Evolutionary conservation across 352 stramenopile genomes (phyloP), one percentile per base, ranked within the genome.

Genomic region (Globisporangium solare): DNA sequence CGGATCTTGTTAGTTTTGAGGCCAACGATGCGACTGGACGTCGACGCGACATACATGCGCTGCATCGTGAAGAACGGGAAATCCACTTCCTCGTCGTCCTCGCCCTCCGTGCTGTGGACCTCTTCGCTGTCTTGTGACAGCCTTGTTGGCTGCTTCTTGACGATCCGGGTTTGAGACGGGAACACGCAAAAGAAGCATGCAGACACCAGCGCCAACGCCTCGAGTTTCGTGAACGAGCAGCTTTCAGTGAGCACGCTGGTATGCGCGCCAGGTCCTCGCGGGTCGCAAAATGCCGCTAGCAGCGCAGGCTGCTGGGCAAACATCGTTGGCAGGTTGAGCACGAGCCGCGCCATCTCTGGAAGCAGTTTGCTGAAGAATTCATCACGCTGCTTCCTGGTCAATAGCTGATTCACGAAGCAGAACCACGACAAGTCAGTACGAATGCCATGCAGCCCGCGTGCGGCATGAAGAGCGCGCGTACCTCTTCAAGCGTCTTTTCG

Each of bases 1-100:
- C 80, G 76, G 47, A 90, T 70, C 54, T 90, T 90, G 42, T 90
- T 64, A 10, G 48, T 67, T 39, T 88, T 90, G n/a, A 86, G 58
- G 14, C 64, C 58, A 18, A 66, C 50, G 51, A 70, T 35, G 14
- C 58, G 51, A 41, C 61, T 53, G 39, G 68, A 66, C 12, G 57
- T 58, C 0, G 55, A 40, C 4, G 68, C 64, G 0, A 51, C 63
- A 49, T 82, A 71, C 66, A 88, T 74, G 4, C 53, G 54, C 42
- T 64, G 56, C 32, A 84, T 74, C 15, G 66, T 73, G 42, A 87
- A 89, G 58, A 64, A 73, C 3, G 75, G 75, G 21, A 89, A 88
- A 17, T 82, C 63, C 2, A 81, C 32, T n/a, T 61, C 56, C 0
- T 27, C 27, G 17, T 51, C 27, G 41, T 51, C 22, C 58, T 14